Base-by-base conservation (phyloP, 352 stramenopile species). In the Phytopythium cucurbitacearum region DNA sequence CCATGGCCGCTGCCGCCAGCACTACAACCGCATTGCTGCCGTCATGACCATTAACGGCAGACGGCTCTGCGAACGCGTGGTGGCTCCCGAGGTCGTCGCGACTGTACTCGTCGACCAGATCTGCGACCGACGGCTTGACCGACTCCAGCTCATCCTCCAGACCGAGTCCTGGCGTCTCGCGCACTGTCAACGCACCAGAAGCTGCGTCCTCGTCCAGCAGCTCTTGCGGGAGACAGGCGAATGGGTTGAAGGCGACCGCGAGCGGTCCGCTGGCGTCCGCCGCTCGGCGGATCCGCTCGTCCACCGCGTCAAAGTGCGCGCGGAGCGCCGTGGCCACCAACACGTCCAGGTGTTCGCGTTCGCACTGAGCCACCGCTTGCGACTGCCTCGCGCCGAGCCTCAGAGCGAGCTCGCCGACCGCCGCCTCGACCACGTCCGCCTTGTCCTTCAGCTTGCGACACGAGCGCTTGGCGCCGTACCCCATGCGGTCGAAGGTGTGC, bases 401-500 rank as follows among this genome's bases (percentile, higher is more conserved):
- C 33, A 89, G 62, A n/a, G 82, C 62, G 33, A 89, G 47, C 39
- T 91, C 80, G 0, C 82, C 82, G 5, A 80, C 75, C 1, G 90
- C 51, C 0, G 79, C 73, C 53, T 92, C 80, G 13, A 90, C 77
- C 5, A 88, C 57, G 39, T 92, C 82, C 0, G 82, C 82, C 15
- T 77, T 70, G 34, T 84, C 62, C 53, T 92, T 92, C 43, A 73
- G 69, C 56, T 71, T 83, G 10, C 64, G 48, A 12, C 8, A 52
- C 35, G 62, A 51, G 4, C 60, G 61, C 1, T 56, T 39, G 0
- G 47, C 38, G 15, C 69, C 65, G 64, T 87, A 91, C 8, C 77
- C 77, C 64, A 92, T 75, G 35, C 68, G 64, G 36, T 90, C 76
- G 47, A 75, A 87, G 9, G 87, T 80, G 8, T 65, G 57, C 16